phyloP scores from a whole-genome alignment of 805 yeast genomes.

The Starmerella potacharoeniae region DNA sequence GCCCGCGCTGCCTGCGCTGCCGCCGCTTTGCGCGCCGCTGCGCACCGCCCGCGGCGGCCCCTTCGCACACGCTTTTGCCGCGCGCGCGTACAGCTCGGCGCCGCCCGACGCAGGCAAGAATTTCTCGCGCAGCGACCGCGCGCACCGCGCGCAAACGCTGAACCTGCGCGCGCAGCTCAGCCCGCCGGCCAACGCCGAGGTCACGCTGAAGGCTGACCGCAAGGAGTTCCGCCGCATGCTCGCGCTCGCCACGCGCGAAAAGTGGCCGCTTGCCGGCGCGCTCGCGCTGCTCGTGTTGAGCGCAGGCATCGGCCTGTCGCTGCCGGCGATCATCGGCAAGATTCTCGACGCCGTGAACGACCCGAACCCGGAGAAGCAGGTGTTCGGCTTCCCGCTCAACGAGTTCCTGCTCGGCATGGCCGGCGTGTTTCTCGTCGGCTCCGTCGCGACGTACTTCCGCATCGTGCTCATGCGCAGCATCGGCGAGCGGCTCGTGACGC shows the following conservation, averaged over 20 bases:
- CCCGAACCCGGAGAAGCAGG: conserved; percentile 27
- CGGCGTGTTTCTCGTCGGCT: conserved; percentile 58
- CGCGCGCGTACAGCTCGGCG: neutral
- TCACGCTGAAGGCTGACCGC: conserved; percentile 14
- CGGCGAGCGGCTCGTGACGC: conserved; percentile 80
- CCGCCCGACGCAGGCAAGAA: conserved; percentile 2
- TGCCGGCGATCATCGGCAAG: conserved; percentile 78
- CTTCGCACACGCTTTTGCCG: no score
- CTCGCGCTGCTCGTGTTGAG: conserved; percentile 53
- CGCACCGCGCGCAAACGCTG: conserved; percentile 24
- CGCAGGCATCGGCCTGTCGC: conserved; percentile 66
- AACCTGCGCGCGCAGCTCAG: conserved; percentile 28
- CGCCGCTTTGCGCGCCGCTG: no score
- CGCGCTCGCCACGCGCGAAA: conserved; percentile 46
- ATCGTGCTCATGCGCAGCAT: conserved; percentile 61
- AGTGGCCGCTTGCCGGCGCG: conserved; percentile 47
- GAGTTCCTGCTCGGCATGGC: conserved; percentile 55
- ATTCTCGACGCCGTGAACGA: conserved; percentile 60
- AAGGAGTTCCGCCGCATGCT: conserved; percentile 40
- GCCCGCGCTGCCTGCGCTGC: neutral
- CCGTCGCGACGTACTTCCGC: conserved; percentile 70
- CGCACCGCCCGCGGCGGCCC: no score
- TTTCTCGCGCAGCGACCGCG: conserved; percentile 24
- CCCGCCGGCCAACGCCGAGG: conserved; percentile 7
- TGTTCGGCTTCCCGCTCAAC: conserved; percentile 50